Evolutionary conservation across 176 grass and related monocot species (phyloP).

Genomic region (Raddia guianensis): DNA sequence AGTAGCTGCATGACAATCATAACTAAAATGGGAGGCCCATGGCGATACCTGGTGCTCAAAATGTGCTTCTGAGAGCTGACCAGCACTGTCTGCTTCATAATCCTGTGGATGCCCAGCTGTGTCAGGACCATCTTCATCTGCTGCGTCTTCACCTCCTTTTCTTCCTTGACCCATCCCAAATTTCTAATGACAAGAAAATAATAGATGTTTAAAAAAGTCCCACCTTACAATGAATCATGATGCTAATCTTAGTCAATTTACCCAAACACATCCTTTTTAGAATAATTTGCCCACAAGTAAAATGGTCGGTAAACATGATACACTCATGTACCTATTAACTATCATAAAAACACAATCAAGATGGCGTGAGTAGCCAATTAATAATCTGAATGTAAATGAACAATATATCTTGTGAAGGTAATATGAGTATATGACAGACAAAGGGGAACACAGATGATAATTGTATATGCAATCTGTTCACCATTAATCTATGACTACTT

Average conservation of each 20-base stretch:
- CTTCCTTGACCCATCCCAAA: slow-evolving; percentile 47
- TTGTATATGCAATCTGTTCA: not conserved
- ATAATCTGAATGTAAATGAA: slow-evolving; percentile 15
- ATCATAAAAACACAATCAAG: slow-evolving; percentile 17
- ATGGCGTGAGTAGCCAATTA: not conserved
- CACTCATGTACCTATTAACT: not conserved
- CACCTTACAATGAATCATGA: too few species aligned
- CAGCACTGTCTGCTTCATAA: slow-evolving; percentile 32
- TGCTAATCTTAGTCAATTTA: too few species aligned
- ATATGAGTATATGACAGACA: slow-evolving; percentile 19
- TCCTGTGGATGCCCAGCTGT: too few species aligned
- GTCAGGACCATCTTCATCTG: slow-evolving; percentile 49
- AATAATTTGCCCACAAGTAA: slow-evolving; percentile 6
- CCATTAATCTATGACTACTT: too few species aligned
- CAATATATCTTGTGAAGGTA: slow-evolving; percentile 14
- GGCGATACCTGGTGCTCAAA: slow-evolving; percentile 43
- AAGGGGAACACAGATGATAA: not conserved
- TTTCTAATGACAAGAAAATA: slow-evolving; percentile 42
- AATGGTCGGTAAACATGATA: slow-evolving; percentile 1
- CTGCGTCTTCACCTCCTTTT: slow-evolving; percentile 44
- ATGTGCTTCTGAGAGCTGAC: slow-evolving; percentile 26
- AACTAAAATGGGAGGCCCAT: not conserved
- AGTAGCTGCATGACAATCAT: not conserved
- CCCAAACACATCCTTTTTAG: not conserved
- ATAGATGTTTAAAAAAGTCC: not conserved